Conservation (phyloP, 371 early-diverging fungal species). For the Apophysomyces elegans region DNA sequence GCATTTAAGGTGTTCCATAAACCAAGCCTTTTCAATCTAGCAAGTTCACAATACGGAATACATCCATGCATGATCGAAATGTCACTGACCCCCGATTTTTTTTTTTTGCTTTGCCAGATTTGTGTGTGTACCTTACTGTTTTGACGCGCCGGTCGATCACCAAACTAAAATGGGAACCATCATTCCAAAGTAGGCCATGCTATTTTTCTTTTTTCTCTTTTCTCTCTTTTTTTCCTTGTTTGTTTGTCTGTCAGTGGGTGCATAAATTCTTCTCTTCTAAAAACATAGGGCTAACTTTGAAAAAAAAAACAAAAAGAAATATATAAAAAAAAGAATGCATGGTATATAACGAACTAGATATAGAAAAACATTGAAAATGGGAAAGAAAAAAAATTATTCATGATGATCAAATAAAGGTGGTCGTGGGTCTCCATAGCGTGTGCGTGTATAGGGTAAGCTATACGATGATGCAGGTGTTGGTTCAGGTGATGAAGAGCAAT, state of each 20-base stretch:
- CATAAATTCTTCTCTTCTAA: constrained; percentile 12
- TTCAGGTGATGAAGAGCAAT: constrained; percentile 1
- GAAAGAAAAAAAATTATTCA: constrained; percentile 6
- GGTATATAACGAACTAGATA: not conserved
- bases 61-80: too few relatives aligned
- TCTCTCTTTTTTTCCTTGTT: not conserved
- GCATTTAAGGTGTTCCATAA: too few relatives aligned
- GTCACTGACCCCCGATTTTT: too few relatives aligned
- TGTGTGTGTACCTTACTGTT: too few relatives aligned
- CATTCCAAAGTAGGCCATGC: constrained; percentile 2
- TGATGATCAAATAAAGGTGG: not conserved
- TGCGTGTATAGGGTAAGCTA: constrained; percentile 3
- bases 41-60: too few relatives aligned
- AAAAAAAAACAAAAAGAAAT: not conserved
- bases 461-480: constrained; percentile 4
- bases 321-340: not conserved
- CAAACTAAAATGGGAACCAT: too few relatives aligned
- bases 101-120: too few relatives aligned
- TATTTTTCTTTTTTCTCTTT: not conserved
- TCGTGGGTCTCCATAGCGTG: constrained; percentile 2
- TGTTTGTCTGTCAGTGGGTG: not conserved
- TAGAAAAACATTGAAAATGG: not conserved
- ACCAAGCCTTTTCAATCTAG: too few relatives aligned
- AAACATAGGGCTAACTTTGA: constrained; percentile 1
- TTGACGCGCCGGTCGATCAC: too few relatives aligned